These are phyloP conservation scores for Liriodendron chinense DNA, from an alignment of 164 flowering plant genomes.

Conservation along the genomic window DNA sequence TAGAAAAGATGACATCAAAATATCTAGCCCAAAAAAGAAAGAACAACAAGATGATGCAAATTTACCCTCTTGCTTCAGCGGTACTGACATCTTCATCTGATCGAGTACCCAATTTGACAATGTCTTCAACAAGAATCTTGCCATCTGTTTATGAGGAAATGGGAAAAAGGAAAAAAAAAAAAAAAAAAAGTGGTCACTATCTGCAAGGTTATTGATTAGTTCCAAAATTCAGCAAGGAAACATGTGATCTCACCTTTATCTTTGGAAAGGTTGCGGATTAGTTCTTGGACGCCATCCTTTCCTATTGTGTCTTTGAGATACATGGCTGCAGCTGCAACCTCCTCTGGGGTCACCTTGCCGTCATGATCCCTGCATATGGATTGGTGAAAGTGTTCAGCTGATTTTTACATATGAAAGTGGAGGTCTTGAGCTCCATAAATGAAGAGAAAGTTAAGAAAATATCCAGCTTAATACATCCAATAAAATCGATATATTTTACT, in stretches of 20 bases:
- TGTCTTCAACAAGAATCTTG: constrained; percentile 72
- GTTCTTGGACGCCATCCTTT: constrained; percentile 73
- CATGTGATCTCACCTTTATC: constrained; percentile 53
- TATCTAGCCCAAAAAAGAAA: not conserved
- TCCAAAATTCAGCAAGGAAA: not conserved
- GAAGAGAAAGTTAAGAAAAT: not conserved
- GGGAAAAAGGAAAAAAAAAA: not conserved
- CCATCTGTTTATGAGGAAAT: constrained; percentile 47
- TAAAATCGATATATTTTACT: not conserved
- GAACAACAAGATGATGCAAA: not conserved
- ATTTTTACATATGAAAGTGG: not conserved
- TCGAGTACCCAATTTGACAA: constrained; percentile 34
- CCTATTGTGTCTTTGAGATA: constrained; percentile 66
- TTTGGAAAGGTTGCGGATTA: constrained; percentile 71
- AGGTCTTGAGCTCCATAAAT: not conserved
- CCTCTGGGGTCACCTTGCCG: constrained; percentile 90
- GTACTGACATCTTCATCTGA: constrained; percentile 34
- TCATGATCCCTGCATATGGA: constrained; percentile 61
- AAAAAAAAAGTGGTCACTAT: not conserved
- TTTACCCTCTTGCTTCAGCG: constrained; percentile 17
- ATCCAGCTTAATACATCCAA: too few species aligned
- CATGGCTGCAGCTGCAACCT: constrained; percentile 80
- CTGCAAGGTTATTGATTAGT: not conserved
- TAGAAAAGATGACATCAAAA: not conserved
- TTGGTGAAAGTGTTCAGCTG: not conserved